These are phyloP conservation scores for Cercophora scortea DNA, from an alignment of 495 filamentous ascomycete species.

Conservation along the genomic window DNA sequence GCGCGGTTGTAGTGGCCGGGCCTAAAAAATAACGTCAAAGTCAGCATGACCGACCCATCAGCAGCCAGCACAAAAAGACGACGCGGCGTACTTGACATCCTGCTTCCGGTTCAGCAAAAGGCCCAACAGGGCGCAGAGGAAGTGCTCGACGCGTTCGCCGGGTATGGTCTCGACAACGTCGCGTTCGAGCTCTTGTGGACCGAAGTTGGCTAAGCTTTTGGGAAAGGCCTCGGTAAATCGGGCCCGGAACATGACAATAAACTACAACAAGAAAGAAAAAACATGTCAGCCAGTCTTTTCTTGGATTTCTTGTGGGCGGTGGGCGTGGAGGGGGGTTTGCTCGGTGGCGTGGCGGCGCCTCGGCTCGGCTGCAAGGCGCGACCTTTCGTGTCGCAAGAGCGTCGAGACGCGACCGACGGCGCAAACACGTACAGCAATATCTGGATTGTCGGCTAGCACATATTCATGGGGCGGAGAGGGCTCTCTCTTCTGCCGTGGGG, in stretches of 20 bases:
- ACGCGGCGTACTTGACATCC: slow-evolving; percentile 71
- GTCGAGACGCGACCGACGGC: slow-evolving; percentile 16
- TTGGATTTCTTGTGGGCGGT: no score
- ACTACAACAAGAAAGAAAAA: slow-evolving; percentile 45
- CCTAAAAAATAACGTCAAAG: slow-evolving; percentile 30
- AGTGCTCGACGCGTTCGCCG: slow-evolving; percentile 74
- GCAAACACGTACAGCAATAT: slow-evolving; percentile 68
- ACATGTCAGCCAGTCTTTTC: slow-evolving; percentile 9
- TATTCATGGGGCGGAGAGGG: slow-evolving; percentile 85
- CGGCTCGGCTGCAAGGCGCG: slow-evolving; percentile 20
- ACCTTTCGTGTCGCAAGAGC: slow-evolving; percentile 30
- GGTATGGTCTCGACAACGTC: slow-evolving; percentile 72
- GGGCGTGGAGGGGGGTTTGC: no score
- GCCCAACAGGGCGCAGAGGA: slow-evolving; percentile 82
- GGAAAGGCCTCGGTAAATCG: slow-evolving; percentile 86
- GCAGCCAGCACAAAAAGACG: background rate
- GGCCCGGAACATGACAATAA: slow-evolving; percentile 95
- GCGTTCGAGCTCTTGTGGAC: slow-evolving; percentile 89
- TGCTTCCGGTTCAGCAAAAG: slow-evolving; percentile 94
- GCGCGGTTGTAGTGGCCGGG: slow-evolving; percentile 85
- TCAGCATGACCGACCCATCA: slow-evolving; percentile 5
- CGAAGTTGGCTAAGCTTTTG: slow-evolving; percentile 76
- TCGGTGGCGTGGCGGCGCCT: background rate
- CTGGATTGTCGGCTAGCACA: slow-evolving; percentile 77
- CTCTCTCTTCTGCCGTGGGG: slow-evolving; percentile 64